Evolutionary conservation across 768 basidiomycete genomes (phyloP).

Genomic region (Lactarius sp.): DNA sequence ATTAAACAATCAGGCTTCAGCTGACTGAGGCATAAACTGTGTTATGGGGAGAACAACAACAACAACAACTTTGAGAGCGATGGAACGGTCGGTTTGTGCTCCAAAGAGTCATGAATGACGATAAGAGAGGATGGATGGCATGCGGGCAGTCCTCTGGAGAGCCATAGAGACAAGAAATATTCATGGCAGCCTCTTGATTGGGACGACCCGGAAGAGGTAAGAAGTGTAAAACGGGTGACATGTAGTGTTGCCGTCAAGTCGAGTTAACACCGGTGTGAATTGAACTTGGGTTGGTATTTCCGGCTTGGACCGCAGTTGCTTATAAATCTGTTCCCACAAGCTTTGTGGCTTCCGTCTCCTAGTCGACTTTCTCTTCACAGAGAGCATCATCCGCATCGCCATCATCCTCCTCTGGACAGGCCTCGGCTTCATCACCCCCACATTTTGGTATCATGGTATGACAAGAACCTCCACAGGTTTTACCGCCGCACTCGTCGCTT

Average conservation of each 20-base stretch:
- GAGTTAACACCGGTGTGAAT: too few relatives aligned
- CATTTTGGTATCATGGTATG: conserved; percentile 46
- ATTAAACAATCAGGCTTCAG: too few relatives aligned
- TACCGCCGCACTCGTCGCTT: conserved; percentile 29
- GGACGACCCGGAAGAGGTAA: background rate
- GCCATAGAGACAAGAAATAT: conserved; percentile 61
- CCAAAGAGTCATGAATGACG: too few relatives aligned
- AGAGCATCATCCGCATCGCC: conserved; percentile 42
- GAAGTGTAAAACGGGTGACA: background rate
- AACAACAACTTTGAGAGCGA: conserved; percentile 33
- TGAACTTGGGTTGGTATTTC: too few relatives aligned
- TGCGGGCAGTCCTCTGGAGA: conserved; percentile 43
- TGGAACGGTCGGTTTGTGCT: too few relatives aligned
- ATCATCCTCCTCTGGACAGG: conserved; percentile 52
- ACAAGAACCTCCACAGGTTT: conserved; percentile 33
- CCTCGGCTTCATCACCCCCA: conserved; percentile 46
- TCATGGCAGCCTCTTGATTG: conserved; percentile 66
- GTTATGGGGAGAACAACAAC: conserved; percentile 14
- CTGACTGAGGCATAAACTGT: background rate
- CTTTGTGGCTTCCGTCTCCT: too few relatives aligned
- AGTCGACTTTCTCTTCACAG: conserved; percentile 39
- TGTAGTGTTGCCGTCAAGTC: too few relatives aligned
- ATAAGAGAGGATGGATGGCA: conserved; percentile 42
- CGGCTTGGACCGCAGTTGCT: too few relatives aligned
- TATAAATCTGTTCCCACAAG: too few relatives aligned